Evolutionary conservation across 192 early-diverging fungal genomes (phyloP).

Genomic region (Powellomyces hirtus): DNA sequence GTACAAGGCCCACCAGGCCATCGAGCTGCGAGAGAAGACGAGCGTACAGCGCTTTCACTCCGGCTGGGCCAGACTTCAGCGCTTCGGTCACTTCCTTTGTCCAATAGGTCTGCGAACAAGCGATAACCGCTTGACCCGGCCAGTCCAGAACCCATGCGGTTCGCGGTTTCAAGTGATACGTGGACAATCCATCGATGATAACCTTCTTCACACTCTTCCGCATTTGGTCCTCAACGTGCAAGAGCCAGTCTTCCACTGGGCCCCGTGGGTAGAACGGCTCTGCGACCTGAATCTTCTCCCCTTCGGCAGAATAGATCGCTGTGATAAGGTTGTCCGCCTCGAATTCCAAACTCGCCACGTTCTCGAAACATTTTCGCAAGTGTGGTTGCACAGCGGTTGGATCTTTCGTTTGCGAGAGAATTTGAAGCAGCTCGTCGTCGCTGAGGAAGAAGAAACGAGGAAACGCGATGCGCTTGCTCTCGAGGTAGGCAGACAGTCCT

Average conservation of each 20-base stretch:
- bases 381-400: conserved; percentile 64
- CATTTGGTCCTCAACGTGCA: conserved; percentile 57
- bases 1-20: conserved; percentile 53
- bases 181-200: conserved; percentile 48
- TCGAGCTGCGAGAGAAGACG: conserved; percentile 50
- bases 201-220: conserved; percentile 55
- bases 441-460: conserved; percentile 63
- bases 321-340: conserved; percentile 43
- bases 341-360: conserved; percentile 57
- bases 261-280: conserved; percentile 62
- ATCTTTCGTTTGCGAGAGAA: conserved; percentile 63
- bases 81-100: conserved; percentile 60
- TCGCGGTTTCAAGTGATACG: conserved; percentile 41
- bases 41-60: conserved; percentile 38
- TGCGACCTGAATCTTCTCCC: conserved; percentile 49
- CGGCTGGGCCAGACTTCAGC: conserved; percentile 41
- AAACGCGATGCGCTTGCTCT: conserved; percentile 60
- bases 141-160: conserved; percentile 58
- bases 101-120: conserved; percentile 57
- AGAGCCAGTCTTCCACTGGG: conserved; percentile 60
- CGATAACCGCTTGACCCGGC: conserved; percentile 56
- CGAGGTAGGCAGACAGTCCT: conserved; percentile 57
- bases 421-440: conserved; percentile 62
- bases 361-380: conserved; percentile 62
- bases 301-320: conserved; percentile 60